phyloP scores from a whole-genome alignment of 2,329 filamentous ascomycete genomes.

The Lecanicillium sp. region DNA sequence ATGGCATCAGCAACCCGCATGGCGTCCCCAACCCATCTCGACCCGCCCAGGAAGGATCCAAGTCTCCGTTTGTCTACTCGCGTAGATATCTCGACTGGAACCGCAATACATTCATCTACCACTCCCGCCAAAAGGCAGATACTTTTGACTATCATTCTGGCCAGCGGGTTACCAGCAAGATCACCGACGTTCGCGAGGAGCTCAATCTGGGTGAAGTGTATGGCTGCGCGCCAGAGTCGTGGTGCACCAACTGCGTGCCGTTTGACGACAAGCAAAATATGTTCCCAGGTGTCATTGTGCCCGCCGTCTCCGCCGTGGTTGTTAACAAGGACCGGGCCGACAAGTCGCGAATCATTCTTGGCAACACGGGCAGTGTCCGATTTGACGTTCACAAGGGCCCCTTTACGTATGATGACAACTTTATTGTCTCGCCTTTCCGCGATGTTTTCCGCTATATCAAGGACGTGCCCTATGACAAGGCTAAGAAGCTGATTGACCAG shows the following conservation, averaged over 20 bases:
- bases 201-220: slow-evolving; percentile 49
- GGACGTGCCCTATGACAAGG: slow-evolving; percentile 39
- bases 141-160: slow-evolving; percentile 44
- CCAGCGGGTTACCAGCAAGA: slow-evolving; percentile 35
- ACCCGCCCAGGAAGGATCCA: slow-evolving; percentile 28
- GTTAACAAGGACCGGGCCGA: slow-evolving; percentile 42
- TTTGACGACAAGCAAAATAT: slow-evolving; percentile 45
- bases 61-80: slow-evolving; percentile 37
- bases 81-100: slow-evolving; percentile 64
- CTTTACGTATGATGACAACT: slow-evolving; percentile 46
- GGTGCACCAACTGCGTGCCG: slow-evolving; percentile 48
- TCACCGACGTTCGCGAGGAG: slow-evolving; percentile 40
- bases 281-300: slow-evolving; percentile 40
- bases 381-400: slow-evolving; percentile 57
- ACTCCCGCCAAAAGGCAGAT: slow-evolving; percentile 43
- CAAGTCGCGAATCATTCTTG: slow-evolving; percentile 46
- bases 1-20: slow-evolving; percentile 24
- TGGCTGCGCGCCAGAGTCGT: slow-evolving; percentile 53
- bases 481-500: slow-evolving; percentile 24
- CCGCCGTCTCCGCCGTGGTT: slow-evolving; percentile 42
- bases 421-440: slow-evolving; percentile 48
- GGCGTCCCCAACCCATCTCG: slow-evolving; percentile 31
- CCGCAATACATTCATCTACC: slow-evolving; percentile 56
- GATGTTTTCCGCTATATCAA: slow-evolving; percentile 46
- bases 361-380: slow-evolving; percentile 53